Evolutionary conservation across 441 rosid species (phyloP).

Genomic region (Pelargonium cotyledonis): DNA sequence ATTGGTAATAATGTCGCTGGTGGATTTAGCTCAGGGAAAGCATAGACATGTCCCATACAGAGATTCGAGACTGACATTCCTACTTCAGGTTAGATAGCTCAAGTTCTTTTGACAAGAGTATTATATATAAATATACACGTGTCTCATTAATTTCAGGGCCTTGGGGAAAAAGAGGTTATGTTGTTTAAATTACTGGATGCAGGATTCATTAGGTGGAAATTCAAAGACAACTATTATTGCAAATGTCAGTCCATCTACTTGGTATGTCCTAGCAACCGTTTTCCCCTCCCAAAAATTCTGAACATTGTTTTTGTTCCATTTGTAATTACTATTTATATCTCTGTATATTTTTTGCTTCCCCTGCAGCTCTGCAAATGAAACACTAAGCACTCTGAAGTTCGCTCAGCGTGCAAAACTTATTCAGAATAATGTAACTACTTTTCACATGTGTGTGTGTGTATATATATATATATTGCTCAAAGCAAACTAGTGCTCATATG

Average conservation of each 20-base stretch:
- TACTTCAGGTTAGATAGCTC: conserved; percentile 69
- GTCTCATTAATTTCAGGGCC: conserved; percentile 43
- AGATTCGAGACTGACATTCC: conserved; percentile 96
- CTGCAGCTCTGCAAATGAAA: conserved; percentile 86
- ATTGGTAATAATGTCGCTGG: conserved; percentile 94
- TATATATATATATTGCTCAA: not conserved
- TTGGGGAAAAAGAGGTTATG: conserved; percentile 21
- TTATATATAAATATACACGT: not conserved
- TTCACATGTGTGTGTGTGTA: not conserved
- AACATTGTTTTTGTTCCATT: conserved; percentile 3
- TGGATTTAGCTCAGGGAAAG: conserved; percentile 87
- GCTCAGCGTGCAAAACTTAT: conserved; percentile 98
- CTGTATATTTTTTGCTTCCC: conserved; percentile 32
- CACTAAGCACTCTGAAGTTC: conserved; percentile 88
- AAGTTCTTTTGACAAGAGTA: conserved; percentile 16
- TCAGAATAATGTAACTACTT: conserved; percentile 75
- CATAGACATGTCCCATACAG: conserved; percentile 86
- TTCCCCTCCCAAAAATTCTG: conserved; percentile 8
- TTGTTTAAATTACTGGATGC: conserved; percentile 22
- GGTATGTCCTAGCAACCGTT: conserved; percentile 41
- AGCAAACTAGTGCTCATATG: conserved; percentile 16
- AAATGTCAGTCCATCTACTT: conserved; percentile 90
- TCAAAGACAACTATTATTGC: conserved; percentile 99
- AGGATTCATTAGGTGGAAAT: conserved; percentile 99
- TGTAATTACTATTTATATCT: conserved; percentile 13